Evolutionary conservation across 2,329 filamentous ascomycete species (phyloP), one percentile per base, ranked within the genome.

Genomic region (Neoascochyta sp.): DNA sequence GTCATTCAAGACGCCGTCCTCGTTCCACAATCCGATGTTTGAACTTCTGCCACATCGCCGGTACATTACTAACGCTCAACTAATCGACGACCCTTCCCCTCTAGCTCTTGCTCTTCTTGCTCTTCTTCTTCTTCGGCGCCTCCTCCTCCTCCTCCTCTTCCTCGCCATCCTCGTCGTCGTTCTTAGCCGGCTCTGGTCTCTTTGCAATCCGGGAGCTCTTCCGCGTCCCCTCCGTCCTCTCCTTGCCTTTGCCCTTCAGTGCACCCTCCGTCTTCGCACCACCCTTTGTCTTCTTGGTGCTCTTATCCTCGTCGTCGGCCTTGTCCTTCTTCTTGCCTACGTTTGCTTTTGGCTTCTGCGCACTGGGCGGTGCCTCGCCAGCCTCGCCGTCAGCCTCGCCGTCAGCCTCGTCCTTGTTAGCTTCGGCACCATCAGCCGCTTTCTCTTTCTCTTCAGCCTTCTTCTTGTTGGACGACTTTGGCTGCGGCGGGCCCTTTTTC

Each of bases 401-500:
- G 4, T 32, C 17, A 19, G 33, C 26, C 42, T 43, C 42, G 41
- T 52, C 34, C 18, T 47, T 23, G 34, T 40, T 23, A 11, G 30
- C 24, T 46, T 41, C 11, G 38, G 29, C 27, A 42, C 55, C 30
- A 34, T 54, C 20, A 45, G 24, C 29, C 28, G 41, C 42, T 19
- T 44, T 43, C 13, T 43, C 52, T 21, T 39, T 34, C 17, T 34
- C 36, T 12, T 46, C 37, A 10, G 40, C 27, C 22, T 39, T 36
- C 27, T 45, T 36, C n/a, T 42, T 36, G 26, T 29, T 29, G 17
- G 41, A 41, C 8, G 62, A 55, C 36, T 65, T 65, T 5, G 47
- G 35, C 40, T 63, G 36, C 1, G 66, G 66, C 4, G 52, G 42
- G 3, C 66, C 66, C 39, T 67, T 68, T 41, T 62, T 55, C 0